Evolutionary conservation across 1,284 basidiomycete genomes (phyloP), one percentile per base, ranked within the genome.

Genomic region (Tilletia horrida): DNA sequence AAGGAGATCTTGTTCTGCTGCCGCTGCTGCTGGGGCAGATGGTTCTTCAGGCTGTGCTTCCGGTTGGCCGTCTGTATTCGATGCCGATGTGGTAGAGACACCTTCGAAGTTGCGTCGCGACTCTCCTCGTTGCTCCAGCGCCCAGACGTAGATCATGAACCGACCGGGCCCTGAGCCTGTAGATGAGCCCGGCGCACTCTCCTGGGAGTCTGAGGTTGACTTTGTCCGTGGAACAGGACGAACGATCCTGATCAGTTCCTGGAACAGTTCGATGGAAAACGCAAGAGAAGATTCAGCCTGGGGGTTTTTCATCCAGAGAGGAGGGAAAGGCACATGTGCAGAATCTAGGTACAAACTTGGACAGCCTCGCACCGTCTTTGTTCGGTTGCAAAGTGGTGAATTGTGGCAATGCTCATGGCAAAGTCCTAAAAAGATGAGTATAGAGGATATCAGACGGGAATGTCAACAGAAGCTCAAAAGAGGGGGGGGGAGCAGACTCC

Each of bases 61-160:
- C 68, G 69, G 64, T 70, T 66, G 3, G 35, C 67, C 25, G 44
- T 64, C 63, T 25, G 18, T 18, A 16, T 42, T 25, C 40, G 25
- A 14, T 8, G 29, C 40, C 42, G 42, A 52, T 65, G 63, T 16
- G 63, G 48, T 3, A 57, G 27, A 23, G 31, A 61, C 52, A 2
- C 57, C 64, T 44, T 80, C 73, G 63, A 81, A 80, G 14, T 76
- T 70, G 11, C 79, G 67, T 42, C 78, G 71, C 35, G 73, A 73
- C 52, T 77, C 69, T 29, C 76, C 75, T 45, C 95, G 92, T 84
- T 99, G 96, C 79, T 97, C 93, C 65, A 91, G 87, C 0, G 95
- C 94, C 96, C 96, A 99, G n/a, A 97, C 96, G 76, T 96, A 97
- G 76, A 98, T 89, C 72, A 99, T 85, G 67, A 93, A 86, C 7